A percentile compares a stretch with the other conserved stretches of the same genome.
These are phyloP conservation scores for Leishmania turanica DNA, from an alignment of 208 protist species.

Conservation along the genomic window DNA sequence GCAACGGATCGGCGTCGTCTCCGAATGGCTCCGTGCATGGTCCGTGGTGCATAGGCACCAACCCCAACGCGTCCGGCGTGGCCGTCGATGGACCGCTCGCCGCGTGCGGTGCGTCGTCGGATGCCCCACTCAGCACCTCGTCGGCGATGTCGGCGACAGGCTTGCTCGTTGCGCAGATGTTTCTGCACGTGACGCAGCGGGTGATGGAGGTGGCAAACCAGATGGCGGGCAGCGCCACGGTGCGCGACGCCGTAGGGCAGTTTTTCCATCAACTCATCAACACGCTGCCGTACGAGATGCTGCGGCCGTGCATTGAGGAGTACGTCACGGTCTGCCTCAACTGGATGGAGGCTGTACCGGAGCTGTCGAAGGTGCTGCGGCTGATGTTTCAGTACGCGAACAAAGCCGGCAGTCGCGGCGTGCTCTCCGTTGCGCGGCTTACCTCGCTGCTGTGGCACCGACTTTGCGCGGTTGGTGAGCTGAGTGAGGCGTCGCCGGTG, in stretches of 20 bases:
- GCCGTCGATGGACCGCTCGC: neutral
- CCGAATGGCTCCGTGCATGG: neutral
- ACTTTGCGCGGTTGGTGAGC: conserved; percentile 38
- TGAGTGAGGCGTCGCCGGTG: conserved; percentile 42
- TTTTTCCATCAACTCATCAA: conserved; percentile 75
- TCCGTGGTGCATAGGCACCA: conserved; percentile 5
- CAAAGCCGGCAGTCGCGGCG: conserved; percentile 41
- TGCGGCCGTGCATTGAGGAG: conserved; percentile 39
- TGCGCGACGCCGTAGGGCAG: conserved; percentile 58
- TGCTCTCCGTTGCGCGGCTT: conserved; percentile 32
- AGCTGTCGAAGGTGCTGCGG: conserved; percentile 71
- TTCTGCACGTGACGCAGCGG: conserved; percentile 42
- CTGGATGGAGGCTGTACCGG: conserved; percentile 60
- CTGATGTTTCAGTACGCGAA: conserved; percentile 67
- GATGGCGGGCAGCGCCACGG: conserved; percentile 37
- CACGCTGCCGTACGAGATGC: conserved; percentile 51
- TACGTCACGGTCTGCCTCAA: conserved; percentile 54
- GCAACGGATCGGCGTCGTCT: neutral
- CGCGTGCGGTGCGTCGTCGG: neutral
- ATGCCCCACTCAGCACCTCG: neutral
- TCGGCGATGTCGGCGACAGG: conserved; percentile 6
- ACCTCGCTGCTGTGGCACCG: conserved; percentile 55
- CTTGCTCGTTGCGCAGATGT: conserved; percentile 34
- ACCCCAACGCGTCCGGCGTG: conserved; percentile 7
- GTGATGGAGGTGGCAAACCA: conserved; percentile 39